phyloP scores from a whole-genome alignment of 2,329 filamentous ascomycete species.

The Geosmithia putterillii region DNA sequence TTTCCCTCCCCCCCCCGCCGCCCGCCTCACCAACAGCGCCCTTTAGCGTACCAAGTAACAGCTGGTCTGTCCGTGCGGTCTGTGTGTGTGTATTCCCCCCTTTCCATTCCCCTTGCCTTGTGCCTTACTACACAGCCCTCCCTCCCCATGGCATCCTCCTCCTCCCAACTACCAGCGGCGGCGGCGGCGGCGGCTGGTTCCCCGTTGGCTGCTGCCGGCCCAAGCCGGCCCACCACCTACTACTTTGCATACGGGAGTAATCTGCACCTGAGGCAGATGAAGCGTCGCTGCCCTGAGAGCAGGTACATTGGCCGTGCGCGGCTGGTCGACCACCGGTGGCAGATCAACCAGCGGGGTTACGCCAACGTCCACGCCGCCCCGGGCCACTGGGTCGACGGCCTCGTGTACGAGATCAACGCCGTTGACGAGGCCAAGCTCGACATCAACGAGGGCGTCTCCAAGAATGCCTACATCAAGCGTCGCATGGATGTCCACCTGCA shows the following conservation, averaged over 20 bases:
- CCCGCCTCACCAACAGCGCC: too few relatives aligned
- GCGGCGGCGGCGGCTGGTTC: not conserved
- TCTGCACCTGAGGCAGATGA: conserved; percentile 31
- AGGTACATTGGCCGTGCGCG: conserved; percentile 23
- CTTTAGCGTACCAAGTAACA: too few relatives aligned
- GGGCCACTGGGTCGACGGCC: conserved; percentile 24
- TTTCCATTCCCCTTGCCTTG: not conserved
- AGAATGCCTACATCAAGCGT: conserved; percentile 23
- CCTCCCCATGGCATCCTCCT: not conserved
- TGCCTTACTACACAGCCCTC: not conserved
- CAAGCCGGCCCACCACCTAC: conserved; percentile 14
- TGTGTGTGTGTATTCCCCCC: too few relatives aligned
- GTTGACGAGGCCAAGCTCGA: conserved; percentile 25
- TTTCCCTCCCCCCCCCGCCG: too few relatives aligned
- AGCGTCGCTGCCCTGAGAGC: conserved; percentile 26
- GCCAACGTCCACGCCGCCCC: conserved; percentile 25
- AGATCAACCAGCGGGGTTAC: conserved; percentile 33
- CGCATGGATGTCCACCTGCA: conserved; percentile 18
- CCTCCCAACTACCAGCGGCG: not conserved
- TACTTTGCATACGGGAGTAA: conserved; percentile 37
- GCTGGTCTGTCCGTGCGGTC: too few relatives aligned
- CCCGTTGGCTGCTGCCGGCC: too few relatives aligned
- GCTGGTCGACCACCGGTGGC: conserved; percentile 26
- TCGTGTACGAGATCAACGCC: conserved; percentile 24
- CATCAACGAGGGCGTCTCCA: conserved; percentile 25